Evolutionary conservation across 2,329 filamentous ascomycete genomes (phyloP), one percentile per base, ranked within the genome.

Genomic region (Talaromyces rugulosus): DNA sequence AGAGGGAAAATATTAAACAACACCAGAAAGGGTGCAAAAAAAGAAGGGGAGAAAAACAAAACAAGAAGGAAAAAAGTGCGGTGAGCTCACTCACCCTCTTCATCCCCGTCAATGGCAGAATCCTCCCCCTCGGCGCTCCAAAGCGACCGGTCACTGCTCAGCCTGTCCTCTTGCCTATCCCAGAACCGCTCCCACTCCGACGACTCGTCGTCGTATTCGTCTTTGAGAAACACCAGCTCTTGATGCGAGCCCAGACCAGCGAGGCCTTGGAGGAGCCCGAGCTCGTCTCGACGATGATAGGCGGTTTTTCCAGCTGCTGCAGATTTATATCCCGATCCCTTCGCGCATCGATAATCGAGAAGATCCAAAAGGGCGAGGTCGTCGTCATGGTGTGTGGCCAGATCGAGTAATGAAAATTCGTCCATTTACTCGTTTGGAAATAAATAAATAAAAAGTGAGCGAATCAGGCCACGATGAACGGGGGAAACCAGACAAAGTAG

Each of bases 401-500:
- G n/a, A 7, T 8, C n/a, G 18, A 47, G 44, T 2, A 47, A 1
- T 3, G 44, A 47, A 12, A 47, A 9, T 18, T 47, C 44, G 44
- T 47, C 44, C 44, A 47, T 47, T 27, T 27, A 47, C 23, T 23
- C 23, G 23, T 23, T 23, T 23, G 23, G 23, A 23, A 23, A 23
- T 23, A 23, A 23, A 23, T 23, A 23, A 23, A 23, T 23, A 23
- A 23, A 23, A 23, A 23, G 23, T 23, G 23, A 2, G 23, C 23
- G 23, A 8, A 30, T 62, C 56, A 62, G 42, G 27, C 53, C 42
- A 62, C 51, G 59, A 59, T 53, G 53, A 62, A 62, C 14, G 61
- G 61, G 47, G 61, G 61, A 47, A 62, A 62, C 61, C 61, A 62
- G 16, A 62, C 42, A 59, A 62, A 62, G 34, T 62, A 62, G 56